Evolutionary conservation across 768 basidiomycete species (phyloP).

Genomic region (Leccinum disarticulatum): DNA sequence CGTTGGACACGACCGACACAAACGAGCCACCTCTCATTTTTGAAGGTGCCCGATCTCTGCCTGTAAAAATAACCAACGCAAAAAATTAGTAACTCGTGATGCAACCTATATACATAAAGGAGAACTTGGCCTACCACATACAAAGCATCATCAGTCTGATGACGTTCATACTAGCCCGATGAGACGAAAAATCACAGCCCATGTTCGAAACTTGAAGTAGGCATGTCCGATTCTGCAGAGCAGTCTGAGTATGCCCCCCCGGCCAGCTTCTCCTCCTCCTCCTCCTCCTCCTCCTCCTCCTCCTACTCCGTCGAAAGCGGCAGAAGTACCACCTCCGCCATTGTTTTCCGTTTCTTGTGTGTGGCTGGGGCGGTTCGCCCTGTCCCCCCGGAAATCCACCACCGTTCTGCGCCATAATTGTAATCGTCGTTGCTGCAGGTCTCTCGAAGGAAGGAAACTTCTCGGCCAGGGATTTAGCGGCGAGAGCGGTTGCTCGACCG

Average conservation of each 20-base stretch:
- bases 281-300: constrained; percentile 1
- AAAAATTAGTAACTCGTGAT: too few species aligned
- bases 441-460: background rate
- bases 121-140: too few species aligned
- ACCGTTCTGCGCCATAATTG: background rate
- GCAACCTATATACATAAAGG: too few species aligned
- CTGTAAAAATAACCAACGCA: too few species aligned
- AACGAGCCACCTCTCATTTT: background rate
- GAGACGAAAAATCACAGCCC: too few species aligned
- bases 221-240: background rate
- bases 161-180: too few species aligned
- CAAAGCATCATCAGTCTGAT: too few species aligned
- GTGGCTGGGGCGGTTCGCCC: constrained; percentile 8
- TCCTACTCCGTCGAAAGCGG: constrained; percentile 15
- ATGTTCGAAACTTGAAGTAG: too few species aligned
- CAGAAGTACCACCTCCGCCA: constrained; percentile 7
- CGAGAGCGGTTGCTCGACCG: constrained; percentile 2
- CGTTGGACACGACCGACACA: background rate
- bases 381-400: background rate
- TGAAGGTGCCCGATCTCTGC: background rate
- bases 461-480: background rate
- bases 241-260: background rate
- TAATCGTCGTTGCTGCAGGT: background rate
- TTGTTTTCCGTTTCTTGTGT: constrained; percentile 21
- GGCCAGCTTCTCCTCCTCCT: background rate